Evolutionary conservation across 2,329 filamentous ascomycete genomes (phyloP).

Genomic region (Boeremia lycopersici): DNA sequence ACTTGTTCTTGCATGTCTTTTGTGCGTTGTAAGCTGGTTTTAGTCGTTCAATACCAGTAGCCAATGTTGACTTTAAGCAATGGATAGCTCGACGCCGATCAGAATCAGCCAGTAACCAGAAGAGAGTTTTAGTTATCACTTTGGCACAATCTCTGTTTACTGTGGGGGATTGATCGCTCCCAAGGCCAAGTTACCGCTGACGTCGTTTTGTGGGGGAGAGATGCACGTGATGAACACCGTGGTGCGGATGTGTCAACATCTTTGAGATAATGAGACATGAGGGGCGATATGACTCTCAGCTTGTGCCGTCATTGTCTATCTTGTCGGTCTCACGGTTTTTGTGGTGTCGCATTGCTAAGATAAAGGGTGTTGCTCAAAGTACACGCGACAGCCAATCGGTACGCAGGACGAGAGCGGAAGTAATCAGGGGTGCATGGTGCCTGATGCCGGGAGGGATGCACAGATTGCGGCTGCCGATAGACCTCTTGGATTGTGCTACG

Average conservation of each 20-base stretch:
- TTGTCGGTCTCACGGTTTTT: constrained; percentile 14
- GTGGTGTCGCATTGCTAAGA: background rate
- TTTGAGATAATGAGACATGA: constrained; percentile 19
- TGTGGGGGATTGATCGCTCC: constrained; percentile 34
- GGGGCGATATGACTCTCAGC: background rate
- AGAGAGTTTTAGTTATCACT: constrained; percentile 24
- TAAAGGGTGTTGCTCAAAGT: constrained; percentile 2
- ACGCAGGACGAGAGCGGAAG: constrained; percentile 10
- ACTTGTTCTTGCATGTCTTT: constrained; percentile 77
- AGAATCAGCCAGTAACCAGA: constrained; percentile 4
- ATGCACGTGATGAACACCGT: constrained; percentile 18
- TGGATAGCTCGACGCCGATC: background rate
- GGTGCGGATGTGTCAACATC: constrained; percentile 1
- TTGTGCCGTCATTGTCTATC: constrained; percentile 16
- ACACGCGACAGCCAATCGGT: constrained; percentile 8
- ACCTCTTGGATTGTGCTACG: constrained; percentile 9
- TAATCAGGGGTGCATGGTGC: constrained; percentile 11
- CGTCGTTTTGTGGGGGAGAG: constrained; percentile 28
- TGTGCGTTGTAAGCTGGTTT: background rate
- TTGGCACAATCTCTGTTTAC: constrained; percentile 17
- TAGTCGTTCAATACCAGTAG: no score
- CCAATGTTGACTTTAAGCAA: background rate
- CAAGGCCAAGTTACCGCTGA: constrained; percentile 24
- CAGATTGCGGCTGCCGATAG: constrained; percentile 1
- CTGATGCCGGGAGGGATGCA: constrained; percentile 5